Base-by-base conservation (phyloP, 106 monocot species). In the Dendrobium catenatum region DNA sequence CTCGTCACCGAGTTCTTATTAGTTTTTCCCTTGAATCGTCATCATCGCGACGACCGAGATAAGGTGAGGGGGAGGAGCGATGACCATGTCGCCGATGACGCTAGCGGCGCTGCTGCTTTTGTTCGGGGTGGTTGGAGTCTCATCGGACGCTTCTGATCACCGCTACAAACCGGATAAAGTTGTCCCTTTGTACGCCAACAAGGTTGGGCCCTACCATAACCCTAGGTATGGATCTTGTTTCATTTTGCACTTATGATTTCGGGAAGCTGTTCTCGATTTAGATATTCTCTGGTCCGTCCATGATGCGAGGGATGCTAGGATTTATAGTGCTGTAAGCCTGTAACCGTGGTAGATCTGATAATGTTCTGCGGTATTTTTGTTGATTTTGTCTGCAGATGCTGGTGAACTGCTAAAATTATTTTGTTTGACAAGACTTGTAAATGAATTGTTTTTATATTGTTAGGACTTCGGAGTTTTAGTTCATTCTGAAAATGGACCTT, bases 181-280 rank as follows among this genome's bases (percentile, higher is more conserved):
- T 48, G 92, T 92, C 55, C 89, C 92, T 9, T 82, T 92, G 73
- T 92, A 88, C 68, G 89, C 85, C 51, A 90, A 89, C 85, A 89
- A 88, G 88, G 89, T 90, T 79, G 92, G 89, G n/a, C 92, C 92
- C 29, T 90, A 86, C 82, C 86, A 87, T 58, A 90, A 90, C 78
- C 93, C 90, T 64, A 88, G 88, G 90, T 90, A 44, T 17, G 48
- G 76, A 76, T 76, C 76, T 76, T 9, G 15, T 49, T 49, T 22
- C 13, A 61, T 68, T 31, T 68, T 19, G 33, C 19, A 22, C 74
- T 74, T 74, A n/a, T 74, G 42, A 74, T 44, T 74, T 44, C 0
- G 74, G 43, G 74, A 19, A 74, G 41, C 74, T 22, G 20, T 44
- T 74, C 43, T 74, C 20, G 42, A 42, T 74, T 18, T 22, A 74